Percentiles rank a stretch among this genome's conserved stretches.
Conservation (phyloP, 345 rosid species). For the Physaria fendleri region DNA sequence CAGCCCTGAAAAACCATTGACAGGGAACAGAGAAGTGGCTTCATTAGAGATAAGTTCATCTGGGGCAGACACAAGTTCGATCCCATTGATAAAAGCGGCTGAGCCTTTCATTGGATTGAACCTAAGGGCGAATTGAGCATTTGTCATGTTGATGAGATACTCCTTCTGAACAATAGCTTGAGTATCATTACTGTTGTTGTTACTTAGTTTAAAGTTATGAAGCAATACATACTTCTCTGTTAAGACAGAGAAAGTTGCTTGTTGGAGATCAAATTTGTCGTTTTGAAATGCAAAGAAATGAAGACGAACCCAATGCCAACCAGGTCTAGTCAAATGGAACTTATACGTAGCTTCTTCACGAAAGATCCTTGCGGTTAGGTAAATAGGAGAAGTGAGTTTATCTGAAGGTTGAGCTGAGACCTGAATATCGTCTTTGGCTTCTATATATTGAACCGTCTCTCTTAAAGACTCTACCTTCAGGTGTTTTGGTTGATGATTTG, state of each 20-base stretch:
- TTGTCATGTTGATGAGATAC: constrained; percentile 44
- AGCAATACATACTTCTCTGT: constrained; percentile 52
- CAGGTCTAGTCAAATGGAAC: constrained; percentile 40
- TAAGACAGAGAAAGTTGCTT: constrained; percentile 45
- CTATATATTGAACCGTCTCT: constrained; percentile 33
- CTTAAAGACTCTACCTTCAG: constrained; percentile 55
- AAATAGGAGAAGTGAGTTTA: constrained; percentile 44
- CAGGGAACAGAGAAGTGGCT: constrained; percentile 48
- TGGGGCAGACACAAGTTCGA: constrained; percentile 68
- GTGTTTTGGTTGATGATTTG: constrained; percentile 27
- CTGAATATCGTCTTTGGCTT: constrained; percentile 43
- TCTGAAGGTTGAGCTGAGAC: constrained; percentile 37
- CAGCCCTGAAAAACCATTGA: constrained; percentile 36
- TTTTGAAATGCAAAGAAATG: constrained; percentile 47
- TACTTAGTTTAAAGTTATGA: constrained; percentile 41
- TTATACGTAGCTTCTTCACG: constrained; percentile 38
- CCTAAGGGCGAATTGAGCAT: constrained; percentile 37
- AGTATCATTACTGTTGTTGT: constrained; percentile 18
- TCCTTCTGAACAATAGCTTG: constrained; percentile 35
- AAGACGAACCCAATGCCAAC: constrained; percentile 74
- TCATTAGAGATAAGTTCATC: constrained; percentile 42
- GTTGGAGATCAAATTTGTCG: constrained; percentile 39
- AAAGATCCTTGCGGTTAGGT: constrained; percentile 48
- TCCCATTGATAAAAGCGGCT: constrained; percentile 56
- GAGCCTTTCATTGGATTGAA: constrained; percentile 50